Percentiles rank a stretch among this genome's conserved stretches.
phyloP scores from a whole-genome alignment of 345 rosid genomes.

The Geranium rotundifolium region DNA sequence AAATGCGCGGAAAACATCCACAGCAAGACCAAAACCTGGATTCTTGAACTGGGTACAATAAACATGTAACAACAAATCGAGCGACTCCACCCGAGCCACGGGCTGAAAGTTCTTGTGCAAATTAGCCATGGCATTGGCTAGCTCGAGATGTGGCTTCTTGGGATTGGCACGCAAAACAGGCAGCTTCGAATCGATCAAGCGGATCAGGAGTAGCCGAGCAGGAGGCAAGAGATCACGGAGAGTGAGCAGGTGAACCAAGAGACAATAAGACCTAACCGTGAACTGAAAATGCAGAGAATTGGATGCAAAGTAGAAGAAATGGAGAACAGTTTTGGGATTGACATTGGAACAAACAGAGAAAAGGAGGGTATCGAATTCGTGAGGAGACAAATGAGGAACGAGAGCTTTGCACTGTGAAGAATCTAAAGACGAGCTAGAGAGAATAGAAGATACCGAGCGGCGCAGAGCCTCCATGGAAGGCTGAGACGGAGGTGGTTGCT shows the following conservation, averaged over 20 bases:
- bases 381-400: constrained; percentile 35
- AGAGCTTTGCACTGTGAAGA: constrained; percentile 34
- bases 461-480: constrained; percentile 25
- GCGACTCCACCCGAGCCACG: constrained; percentile 16
- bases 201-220: constrained; percentile 47
- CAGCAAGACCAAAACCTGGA: constrained; percentile 33
- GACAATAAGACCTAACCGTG: constrained; percentile 55
- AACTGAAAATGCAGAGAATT: constrained; percentile 41
- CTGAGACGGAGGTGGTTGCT: constrained; percentile 13
- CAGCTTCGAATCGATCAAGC: constrained; percentile 51
- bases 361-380: constrained; percentile 42
- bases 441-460: constrained; percentile 30
- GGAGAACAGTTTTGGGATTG: constrained; percentile 44
- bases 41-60: constrained; percentile 50
- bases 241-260: constrained; percentile 47
- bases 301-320: constrained; percentile 57
- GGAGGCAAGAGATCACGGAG: constrained; percentile 30
- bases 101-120: constrained; percentile 22
- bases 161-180: constrained; percentile 18
- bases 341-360: constrained; percentile 30
- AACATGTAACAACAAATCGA: constrained; percentile 53
- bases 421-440: constrained; percentile 44
- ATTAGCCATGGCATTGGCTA: constrained; percentile 38
- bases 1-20: constrained; percentile 37
- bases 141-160: constrained; percentile 21